Conservation (phyloP, 1,284 basidiomycete genomes). For the Boletus mariae region DNA sequence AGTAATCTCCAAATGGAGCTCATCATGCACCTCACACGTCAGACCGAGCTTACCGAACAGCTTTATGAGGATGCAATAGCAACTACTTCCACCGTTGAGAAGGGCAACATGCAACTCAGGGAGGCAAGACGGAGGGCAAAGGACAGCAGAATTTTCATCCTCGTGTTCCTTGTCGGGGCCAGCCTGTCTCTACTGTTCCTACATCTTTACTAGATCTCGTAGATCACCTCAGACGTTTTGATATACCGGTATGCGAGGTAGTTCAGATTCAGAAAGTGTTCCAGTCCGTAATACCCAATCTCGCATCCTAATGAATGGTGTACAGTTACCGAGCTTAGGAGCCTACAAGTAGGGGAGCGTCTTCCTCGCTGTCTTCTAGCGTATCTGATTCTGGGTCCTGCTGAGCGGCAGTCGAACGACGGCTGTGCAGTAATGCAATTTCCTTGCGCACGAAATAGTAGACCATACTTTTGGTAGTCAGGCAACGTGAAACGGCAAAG, state of each 20-base stretch:
- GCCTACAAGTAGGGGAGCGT: constrained; percentile 51
- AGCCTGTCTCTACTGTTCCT: constrained; percentile 84
- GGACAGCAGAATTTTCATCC: constrained; percentile 78
- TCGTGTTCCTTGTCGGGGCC: constrained; percentile 84
- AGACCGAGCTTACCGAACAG: constrained; percentile 87
- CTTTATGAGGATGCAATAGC: constrained; percentile 86
- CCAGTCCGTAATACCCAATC: not conserved
- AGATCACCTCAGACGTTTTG: not conserved
- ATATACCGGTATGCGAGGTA: not conserved
- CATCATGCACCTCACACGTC: constrained; percentile 78
- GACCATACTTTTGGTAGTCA: constrained; percentile 45
- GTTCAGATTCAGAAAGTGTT: not conserved
- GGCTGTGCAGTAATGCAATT: constrained; percentile 51
- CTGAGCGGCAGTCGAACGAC: constrained; percentile 50
- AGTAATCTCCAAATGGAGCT: constrained; percentile 87
- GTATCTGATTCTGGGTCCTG: constrained; percentile 49
- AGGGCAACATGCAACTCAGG: constrained; percentile 81
- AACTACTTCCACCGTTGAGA: constrained; percentile 78
- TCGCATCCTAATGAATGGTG: not conserved
- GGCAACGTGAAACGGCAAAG: constrained; percentile 1
- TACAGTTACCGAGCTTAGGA: constrained; percentile 1
- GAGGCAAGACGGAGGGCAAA: constrained; percentile 80
- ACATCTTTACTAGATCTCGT: constrained; percentile 62
- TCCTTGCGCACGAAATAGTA: constrained; percentile 62
- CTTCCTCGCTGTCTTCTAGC: constrained; percentile 61